Evolutionary conservation across 2,329 filamentous ascomycete species (phyloP), one percentile per base, ranked within the genome.

Genomic region (Coleophoma cylindrospora): DNA sequence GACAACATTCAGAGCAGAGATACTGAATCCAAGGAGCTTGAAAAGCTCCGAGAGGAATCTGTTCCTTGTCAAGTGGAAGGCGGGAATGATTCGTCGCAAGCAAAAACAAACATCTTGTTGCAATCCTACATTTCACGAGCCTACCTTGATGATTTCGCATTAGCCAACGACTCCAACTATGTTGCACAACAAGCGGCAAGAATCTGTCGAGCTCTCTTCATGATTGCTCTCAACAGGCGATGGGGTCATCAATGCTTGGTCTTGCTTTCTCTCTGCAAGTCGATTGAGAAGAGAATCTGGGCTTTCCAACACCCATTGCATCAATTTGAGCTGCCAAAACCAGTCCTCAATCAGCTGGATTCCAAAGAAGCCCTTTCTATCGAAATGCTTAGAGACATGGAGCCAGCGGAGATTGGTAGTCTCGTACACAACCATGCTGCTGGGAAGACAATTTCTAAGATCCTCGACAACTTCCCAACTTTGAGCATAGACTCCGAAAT

Each of bases 221-320:
- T 97, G 90, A 92, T 99, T 61, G 92, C 94, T 1, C 74, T 99
- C 47, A 97, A 97, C 67, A 80, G 94, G 52, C 82, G 90, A 58
- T 99, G 94, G 94, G 94, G 95, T 1, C 87, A 96, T 60, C 91
- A 97, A 67, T 99, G 95, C 58, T 76, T 95, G 37, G 91, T 97
- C 1, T 73, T 99, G 33, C 73, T 99, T 40, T 95, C 90, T 0
- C 75, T 99, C 56, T 95, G 91, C 68, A 97, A 97, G 70, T 95
- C 94, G 0, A 96, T 99, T 50, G 95, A 99, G 70, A 95, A 91
- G 70, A 86, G 91, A 51, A 85, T 96, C 11, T 99, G 94, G 94
- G 84, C 91, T 0, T 96, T 90, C 61, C 86, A 96, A 65, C 94
- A 99, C 65, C 94, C 94, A 0, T 84, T 99, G 45, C 87, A 92